phyloP scores from a whole-genome alignment of 106 monocot species.

The Iris macrosiphon region DNA sequence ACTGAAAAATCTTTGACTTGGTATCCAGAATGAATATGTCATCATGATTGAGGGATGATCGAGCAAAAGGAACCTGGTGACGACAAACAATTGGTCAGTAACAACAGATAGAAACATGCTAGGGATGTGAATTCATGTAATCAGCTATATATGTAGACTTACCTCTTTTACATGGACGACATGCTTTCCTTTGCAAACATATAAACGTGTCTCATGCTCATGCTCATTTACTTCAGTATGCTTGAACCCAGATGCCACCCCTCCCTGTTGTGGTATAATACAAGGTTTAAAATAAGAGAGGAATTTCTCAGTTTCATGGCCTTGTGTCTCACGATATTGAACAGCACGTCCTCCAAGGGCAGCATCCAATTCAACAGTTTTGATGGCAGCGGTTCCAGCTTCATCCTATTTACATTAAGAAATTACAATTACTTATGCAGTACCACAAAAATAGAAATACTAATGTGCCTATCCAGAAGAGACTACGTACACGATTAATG shows the following conservation, averaged over 20 bases:
- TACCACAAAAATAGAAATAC: too few relatives aligned
- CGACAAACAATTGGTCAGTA: neutral
- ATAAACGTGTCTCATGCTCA: conserved; percentile 30
- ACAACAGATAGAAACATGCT: neutral
- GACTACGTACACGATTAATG: neutral
- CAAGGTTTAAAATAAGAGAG: conserved; percentile 63
- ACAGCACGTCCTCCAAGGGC: conserved; percentile 54
- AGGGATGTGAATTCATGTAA: neutral
- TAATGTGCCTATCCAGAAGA: too few relatives aligned
- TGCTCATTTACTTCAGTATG: conserved; percentile 22
- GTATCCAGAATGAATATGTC: conserved; percentile 54
- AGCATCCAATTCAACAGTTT: conserved; percentile 54
- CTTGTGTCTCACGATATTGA: conserved; percentile 51
- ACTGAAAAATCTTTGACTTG: conserved; percentile 41
- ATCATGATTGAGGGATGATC: conserved; percentile 46
- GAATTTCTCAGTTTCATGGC: conserved; percentile 49
- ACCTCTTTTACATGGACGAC: conserved; percentile 48
- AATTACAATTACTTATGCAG: neutral
- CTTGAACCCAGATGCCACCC: conserved; percentile 38
- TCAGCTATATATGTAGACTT: neutral
- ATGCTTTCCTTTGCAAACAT: conserved; percentile 51
- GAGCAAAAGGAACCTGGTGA: conserved; percentile 35
- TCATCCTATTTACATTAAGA: conserved; percentile 25
- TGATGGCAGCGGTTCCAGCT: conserved; percentile 50
- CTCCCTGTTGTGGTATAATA: conserved; percentile 46